These are phyloP conservation scores for Moringa oleifera DNA, from an alignment of 345 rosid species.

Conservation along the genomic window DNA sequence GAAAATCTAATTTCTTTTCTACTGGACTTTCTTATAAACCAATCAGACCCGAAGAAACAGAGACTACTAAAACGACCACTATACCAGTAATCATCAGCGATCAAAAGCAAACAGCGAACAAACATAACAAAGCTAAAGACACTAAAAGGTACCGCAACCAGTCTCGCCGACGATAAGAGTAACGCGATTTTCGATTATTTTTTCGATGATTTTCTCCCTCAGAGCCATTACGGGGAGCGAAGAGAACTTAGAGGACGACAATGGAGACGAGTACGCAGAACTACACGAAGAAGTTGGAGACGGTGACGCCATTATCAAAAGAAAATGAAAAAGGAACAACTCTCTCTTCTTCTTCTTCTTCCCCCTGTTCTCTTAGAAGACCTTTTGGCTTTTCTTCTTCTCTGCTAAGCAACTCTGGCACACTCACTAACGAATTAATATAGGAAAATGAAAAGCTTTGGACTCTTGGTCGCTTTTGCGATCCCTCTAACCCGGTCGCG, in stretches of 20 bases:
- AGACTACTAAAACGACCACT: neutral
- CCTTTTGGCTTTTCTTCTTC: too few species aligned
- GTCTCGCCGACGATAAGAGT: constrained; percentile 93
- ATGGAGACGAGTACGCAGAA: constrained; percentile 39
- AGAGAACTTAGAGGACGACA: constrained; percentile 42
- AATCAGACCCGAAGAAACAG: too few species aligned
- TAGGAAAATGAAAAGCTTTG: too few species aligned
- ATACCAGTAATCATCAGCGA: neutral
- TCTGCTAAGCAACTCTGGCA: too few species aligned
- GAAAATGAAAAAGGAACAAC: neutral
- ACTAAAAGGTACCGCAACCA: constrained; percentile 73
- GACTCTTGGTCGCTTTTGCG: too few species aligned
- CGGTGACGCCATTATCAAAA: constrained; percentile 38
- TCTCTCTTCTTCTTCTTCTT: neutral
- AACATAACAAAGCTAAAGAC: neutral
- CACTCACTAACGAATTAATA: too few species aligned
- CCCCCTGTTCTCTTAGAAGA: too few species aligned
- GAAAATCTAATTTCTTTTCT: too few species aligned
- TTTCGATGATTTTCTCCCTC: constrained; percentile 64
- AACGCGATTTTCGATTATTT: constrained; percentile 82
- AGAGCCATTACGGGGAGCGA: constrained; percentile 68
- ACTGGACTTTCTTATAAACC: too few species aligned
- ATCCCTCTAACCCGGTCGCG: too few species aligned
- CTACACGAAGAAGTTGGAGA: constrained; percentile 47
- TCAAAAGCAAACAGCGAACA: neutral